These are phyloP conservation scores for Cyclaneusma minus DNA, from an alignment of 2,329 filamentous ascomycete species.

Conservation along the genomic window DNA sequence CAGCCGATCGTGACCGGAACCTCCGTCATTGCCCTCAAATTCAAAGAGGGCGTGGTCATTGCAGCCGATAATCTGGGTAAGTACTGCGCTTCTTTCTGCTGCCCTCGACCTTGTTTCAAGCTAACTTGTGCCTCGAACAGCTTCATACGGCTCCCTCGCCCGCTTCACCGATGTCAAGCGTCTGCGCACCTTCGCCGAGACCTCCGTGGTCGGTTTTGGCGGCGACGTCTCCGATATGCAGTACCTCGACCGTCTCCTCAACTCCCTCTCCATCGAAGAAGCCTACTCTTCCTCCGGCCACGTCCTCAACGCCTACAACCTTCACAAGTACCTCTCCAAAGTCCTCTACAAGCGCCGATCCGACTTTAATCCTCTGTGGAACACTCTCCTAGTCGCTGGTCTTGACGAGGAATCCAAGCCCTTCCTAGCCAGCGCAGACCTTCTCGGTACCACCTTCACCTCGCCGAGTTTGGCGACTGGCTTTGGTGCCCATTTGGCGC, in stretches of 20 bases:
- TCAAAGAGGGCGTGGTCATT: constrained; percentile 90
- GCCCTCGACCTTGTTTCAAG: constrained; percentile 3
- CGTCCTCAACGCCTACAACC: constrained; percentile 73
- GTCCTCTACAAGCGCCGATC: constrained; percentile 90
- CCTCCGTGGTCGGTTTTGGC: constrained; percentile 80
- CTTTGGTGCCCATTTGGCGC: constrained; percentile 82
- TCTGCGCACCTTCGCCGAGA: constrained; percentile 73
- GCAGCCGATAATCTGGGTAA: constrained; percentile 91
- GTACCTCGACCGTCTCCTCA: constrained; percentile 85
- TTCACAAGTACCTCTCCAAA: constrained; percentile 93
- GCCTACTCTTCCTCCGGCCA: constrained; percentile 49
- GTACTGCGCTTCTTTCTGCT: constrained; percentile 8
- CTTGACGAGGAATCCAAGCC: constrained; percentile 66
- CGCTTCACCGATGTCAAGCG: constrained; percentile 96
- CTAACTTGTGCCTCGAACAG: constrained; percentile 27
- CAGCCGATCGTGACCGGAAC: constrained; percentile 90
- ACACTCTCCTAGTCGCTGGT: constrained; percentile 81
- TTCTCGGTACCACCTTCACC: constrained; percentile 84
- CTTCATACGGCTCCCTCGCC: constrained; percentile 92
- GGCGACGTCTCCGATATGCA: constrained; percentile 99
- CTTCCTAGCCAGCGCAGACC: constrained; percentile 82
- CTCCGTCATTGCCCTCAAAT: constrained; percentile 89
- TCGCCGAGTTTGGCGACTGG: constrained; percentile 83
- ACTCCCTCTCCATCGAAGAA: constrained; percentile 74
- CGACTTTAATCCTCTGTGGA: constrained; percentile 97